These are phyloP conservation scores for Globomyces sp. DNA, from an alignment of 371 early-diverging fungal genomes.

Conservation along the genomic window DNA sequence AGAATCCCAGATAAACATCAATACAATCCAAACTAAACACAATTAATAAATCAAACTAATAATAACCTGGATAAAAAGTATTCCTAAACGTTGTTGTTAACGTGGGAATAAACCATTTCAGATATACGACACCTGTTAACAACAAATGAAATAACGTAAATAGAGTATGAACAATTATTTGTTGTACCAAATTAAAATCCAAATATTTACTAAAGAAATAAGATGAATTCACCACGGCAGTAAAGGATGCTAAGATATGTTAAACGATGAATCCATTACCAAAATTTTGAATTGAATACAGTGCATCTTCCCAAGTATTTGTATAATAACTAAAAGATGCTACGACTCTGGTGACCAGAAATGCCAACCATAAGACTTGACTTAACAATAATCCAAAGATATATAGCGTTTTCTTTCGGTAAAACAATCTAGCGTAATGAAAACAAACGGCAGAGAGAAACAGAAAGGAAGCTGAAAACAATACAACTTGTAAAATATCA, in stretches of 20 bases:
- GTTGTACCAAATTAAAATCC: too few species aligned
- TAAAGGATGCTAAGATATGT: neutral
- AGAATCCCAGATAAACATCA: neutral
- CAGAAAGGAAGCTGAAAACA: neutral
- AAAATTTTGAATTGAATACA: too few species aligned
- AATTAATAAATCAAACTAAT: too few species aligned
- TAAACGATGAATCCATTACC: too few species aligned
- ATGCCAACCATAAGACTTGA: conserved; percentile 1
- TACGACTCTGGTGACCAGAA: neutral
- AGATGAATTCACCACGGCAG: neutral
- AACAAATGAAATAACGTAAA: too few species aligned
- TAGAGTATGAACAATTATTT: too few species aligned
- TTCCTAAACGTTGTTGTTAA: too few species aligned
- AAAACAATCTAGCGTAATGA: neutral
- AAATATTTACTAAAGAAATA: neutral
- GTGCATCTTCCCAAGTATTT: neutral
- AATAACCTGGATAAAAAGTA: too few species aligned
- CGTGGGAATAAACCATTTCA: too few species aligned
- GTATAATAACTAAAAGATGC: neutral
- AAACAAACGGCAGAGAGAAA: neutral
- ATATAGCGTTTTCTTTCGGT: neutral
- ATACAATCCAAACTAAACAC: neutral
- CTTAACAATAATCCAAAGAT: neutral
- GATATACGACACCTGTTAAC: too few species aligned
- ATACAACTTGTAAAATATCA: neutral